Evolutionary conservation across 352 stramenopile species (phyloP), one percentile per base, ranked within the genome.

Genomic region (Peronospora belbahrii): DNA sequence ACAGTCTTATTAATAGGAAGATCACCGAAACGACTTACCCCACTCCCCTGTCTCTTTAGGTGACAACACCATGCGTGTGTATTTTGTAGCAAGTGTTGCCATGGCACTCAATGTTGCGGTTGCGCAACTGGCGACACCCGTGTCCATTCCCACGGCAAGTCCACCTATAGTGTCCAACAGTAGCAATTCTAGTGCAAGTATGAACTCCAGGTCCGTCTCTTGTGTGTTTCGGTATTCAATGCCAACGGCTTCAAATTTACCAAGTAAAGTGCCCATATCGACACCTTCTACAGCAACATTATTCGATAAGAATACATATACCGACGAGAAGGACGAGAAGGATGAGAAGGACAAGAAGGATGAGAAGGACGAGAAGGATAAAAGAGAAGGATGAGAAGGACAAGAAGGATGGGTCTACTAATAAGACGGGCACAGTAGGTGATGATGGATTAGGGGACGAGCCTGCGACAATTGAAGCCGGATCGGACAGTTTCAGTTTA

Each of bases 211-310:
- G 2, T 42, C 56, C 3, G 64, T 74, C n/a, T 67, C 70, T 27
- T 81, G 70, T 39, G 49, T 66, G 1, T 82, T 82, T 46, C 64
- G 65, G 11, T 82, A 79, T 40, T 63, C 67, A 23, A 72, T 82
- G 67, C 62, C 70, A 8, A 82, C 70, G 3, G 63, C 58, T 3
- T 73, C 54, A 6, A 80, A 78, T 46, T n/a, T 77, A 6, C 53
- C 59, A 0, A 65, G 50, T 27, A 49, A 62, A 23, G 48, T 78
- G 33, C 42, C 56, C 18, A 69, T 52, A 4, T 45, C 52, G 3
- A 48, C 37, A 5, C 45, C 45, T 10, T 27, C 37, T 2, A 33
- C 43, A 17, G 50, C 57, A 4, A 42, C 44, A 20, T 48, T 37
- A 20, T 58, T n/a, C n/a, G n/a, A n/a, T n/a, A n/a, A n/a, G n/a